Base-by-base conservation (phyloP, 176 grass and related monocot species). In the Avena eriantha region DNA sequence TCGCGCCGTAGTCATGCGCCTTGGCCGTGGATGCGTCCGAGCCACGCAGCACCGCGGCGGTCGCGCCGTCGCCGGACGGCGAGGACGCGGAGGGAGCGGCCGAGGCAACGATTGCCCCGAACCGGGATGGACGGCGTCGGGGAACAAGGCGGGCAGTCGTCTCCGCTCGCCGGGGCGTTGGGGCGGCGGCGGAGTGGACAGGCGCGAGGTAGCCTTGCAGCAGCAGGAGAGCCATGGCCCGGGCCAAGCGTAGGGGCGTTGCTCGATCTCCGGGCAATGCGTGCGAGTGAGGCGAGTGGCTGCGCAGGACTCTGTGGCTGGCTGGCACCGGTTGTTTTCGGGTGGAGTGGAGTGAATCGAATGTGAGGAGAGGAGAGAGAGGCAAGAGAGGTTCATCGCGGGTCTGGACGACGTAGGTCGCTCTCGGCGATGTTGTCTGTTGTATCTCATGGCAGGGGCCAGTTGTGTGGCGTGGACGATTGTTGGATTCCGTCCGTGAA, bases 171-270 rank as follows among this genome's bases (percentile, higher is more conserved):
- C 55, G 82, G 67, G 35, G 4, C 54, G 70, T 39, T 50, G 39
- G 77, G 16, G 55, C 23, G 34, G 56, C 31, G 72, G 23, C 17
- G 71, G 21, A 8, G 46, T 61, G 39, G 53, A 73, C 14, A 18
- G 89, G 85, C 9, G 80, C 57, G 26, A 84, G 48, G 69, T 76
- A 80, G 26, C 76, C 57, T 59, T 21, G 59, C 48, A 87, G 67
- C 58, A 83, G 75, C 58, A 83, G 29, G 49, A 87, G 76, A 11
- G 76, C 59, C 85, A 87, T 91, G n/a, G 3, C 31, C 55, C 18
- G 1, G 9, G 21, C 7, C 26, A 5, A 23, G 24, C 10, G 43
- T 47, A 73, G 34, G 69, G 2, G 5, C n/a, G 70, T 48, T 8
- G 12, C 43, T 73, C 14, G 65, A 65, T 43, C 21, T 16, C 57